Percentiles rank a stretch among this genome's conserved stretches.
phyloP scores from a whole-genome alignment of 768 basidiomycete genomes.

The Lactarius vividus region DNA sequence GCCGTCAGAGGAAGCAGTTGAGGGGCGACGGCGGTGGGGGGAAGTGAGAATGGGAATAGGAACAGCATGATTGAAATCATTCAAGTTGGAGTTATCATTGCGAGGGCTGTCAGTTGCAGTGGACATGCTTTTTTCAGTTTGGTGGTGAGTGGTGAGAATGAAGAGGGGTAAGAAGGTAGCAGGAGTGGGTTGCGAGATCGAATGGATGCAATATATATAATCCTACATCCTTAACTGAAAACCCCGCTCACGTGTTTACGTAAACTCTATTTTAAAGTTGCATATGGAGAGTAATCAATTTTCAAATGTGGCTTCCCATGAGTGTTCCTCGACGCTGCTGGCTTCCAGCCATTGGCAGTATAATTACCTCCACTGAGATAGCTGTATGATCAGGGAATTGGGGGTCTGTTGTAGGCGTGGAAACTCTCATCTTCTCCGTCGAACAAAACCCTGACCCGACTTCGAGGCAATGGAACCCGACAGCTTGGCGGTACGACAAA shows the following conservation, averaged over 20 bases:
- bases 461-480: not conserved
- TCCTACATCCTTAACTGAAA: not conserved
- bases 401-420: not conserved
- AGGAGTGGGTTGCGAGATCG: not conserved
- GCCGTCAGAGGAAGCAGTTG: conserved; percentile 21
- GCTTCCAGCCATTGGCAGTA: not conserved
- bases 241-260: conserved; percentile 14
- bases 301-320: not conserved
- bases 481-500: not conserved
- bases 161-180: not conserved
- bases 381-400: not conserved
- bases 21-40: conserved; percentile 22
- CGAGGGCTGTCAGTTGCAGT: conserved; percentile 10
- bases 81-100: conserved; percentile 4
- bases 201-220: not conserved
- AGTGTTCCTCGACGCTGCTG: not conserved
- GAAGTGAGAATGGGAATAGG: conserved; percentile 26
- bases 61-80: conserved; percentile 11
- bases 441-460: not conserved
- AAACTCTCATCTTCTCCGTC: not conserved
- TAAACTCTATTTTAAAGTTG: conserved; percentile 23
- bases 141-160: not conserved
- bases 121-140: conserved; percentile 16
- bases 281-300: not conserved
- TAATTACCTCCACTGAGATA: not conserved